Base-by-base conservation (phyloP, 495 filamentous ascomycete species). In the Aspergillus cavernicola region DNA sequence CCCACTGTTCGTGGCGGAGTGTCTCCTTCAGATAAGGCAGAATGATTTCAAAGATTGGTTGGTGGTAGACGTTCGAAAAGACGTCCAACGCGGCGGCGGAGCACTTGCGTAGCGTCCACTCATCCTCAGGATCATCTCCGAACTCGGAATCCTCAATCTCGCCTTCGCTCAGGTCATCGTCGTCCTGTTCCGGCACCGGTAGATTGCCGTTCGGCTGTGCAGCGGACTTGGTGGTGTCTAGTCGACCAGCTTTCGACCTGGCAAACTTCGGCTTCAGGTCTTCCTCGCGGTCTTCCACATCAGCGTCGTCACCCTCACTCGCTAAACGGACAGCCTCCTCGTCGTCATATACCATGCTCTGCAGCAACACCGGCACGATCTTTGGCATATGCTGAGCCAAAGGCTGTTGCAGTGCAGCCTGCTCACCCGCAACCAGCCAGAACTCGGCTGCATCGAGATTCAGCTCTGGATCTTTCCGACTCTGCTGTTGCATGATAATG, bases 401-500 rank as follows among this genome's bases (percentile, higher is more conserved):
- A 0, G 80, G 75, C 33, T 80, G 77, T 66, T 87, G 87, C 42
- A 99, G 68, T 42, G 82, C 79, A 31, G 85, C 77, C 64, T 96
- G 89, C 66, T 96, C 95, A 23, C 92, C 92, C 26, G 96, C 84
- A 43, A 88, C 87, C 42, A 99, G 82, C 90, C 92, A 99, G 64
- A 99, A 99, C 68, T 97, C 93, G 7, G 95, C 92, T 13, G 93
- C 93, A 67, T 97, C 93, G 31, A 93, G 83, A 36, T 92, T 90
- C 42, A 97, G 79, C 43, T 97, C 93, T 43, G 90, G 88, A 58
- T 96, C 92, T 26, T 93, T 88, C 35, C 72, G 71, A 52, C 85
- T 89, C 59, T 85, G 80, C 67, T 98, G 93, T 66, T 97, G 92
- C 22, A 83, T 72, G 53, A 96, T 78, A 69, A 96, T 96, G 66